A percentile compares a stretch with the other conserved stretches of the same genome.
Evolutionary conservation across 1,284 basidiomycete genomes (phyloP).

Genomic region (Bjerkandera adusta): DNA sequence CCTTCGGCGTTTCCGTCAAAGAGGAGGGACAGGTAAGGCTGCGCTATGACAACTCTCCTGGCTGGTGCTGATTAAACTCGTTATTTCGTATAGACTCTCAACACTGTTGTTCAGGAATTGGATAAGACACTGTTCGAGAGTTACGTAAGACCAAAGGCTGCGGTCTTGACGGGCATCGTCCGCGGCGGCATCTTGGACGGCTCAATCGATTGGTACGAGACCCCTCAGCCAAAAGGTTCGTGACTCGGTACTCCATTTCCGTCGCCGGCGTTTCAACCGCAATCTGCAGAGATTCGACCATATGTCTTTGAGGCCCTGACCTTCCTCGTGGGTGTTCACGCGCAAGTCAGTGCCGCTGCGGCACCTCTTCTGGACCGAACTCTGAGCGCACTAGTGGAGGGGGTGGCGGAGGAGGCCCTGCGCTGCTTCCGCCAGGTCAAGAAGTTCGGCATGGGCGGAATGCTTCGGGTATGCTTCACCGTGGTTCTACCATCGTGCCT

Average conservation of each 20-base stretch:
- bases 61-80: not conserved
- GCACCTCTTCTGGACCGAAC: conserved; percentile 80
- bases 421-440: conserved; percentile 84
- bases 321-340: conserved; percentile 88
- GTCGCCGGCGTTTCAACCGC: not conserved
- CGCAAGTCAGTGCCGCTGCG: conserved; percentile 82
- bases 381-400: conserved; percentile 81
- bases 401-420: conserved; percentile 80
- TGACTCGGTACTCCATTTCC: conserved; percentile 9
- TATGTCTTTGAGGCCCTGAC: conserved; percentile 93
- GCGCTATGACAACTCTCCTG: not conserved
- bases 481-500: not conserved
- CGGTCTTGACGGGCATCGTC: conserved; percentile 66
- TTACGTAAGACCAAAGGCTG: conserved; percentile 80
- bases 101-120: conserved; percentile 78
- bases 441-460: conserved; percentile 96
- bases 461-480: conserved; percentile 76
- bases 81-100: conserved; percentile 51
- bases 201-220: conserved; percentile 89
- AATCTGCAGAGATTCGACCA: conserved; percentile 77
- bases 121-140: conserved; percentile 88
- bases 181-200: conserved; percentile 77
- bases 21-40: conserved; percentile 66
- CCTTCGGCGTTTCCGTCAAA: conserved; percentile 74
- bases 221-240: conserved; percentile 83